A percentile compares a stretch with the other conserved stretches of the same genome.
phyloP scores from a whole-genome alignment of 2,329 filamentous ascomycete species.

The Nemania sp. region DNA sequence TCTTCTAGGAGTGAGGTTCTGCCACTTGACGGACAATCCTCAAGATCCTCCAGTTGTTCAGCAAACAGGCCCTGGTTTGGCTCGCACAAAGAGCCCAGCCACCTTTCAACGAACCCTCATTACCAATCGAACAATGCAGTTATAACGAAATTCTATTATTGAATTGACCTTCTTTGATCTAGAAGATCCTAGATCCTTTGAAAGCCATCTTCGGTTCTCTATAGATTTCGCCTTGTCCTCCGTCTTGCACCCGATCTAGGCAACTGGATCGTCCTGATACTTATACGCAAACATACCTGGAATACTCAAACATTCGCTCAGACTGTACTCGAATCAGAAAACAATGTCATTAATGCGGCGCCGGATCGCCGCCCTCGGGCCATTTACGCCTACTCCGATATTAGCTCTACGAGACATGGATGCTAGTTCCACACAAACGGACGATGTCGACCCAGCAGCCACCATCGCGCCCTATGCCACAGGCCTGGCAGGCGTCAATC shows the following conservation, averaged over 20 bases:
- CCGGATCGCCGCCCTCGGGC: constrained; percentile 39
- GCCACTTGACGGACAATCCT: too few relatives aligned
- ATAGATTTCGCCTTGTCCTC: constrained; percentile 34
- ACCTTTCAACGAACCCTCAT: constrained; percentile 14
- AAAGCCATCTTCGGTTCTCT: constrained; percentile 25
- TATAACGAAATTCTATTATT: constrained; percentile 25
- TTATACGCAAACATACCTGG: constrained; percentile 7
- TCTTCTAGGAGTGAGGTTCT: neutral
- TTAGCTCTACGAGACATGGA: constrained; percentile 35
- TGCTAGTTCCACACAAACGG: constrained; percentile 13
- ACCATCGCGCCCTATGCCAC: constrained; percentile 61
- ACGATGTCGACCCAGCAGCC: constrained; percentile 37
- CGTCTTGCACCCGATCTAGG: constrained; percentile 17
- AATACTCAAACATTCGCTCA: constrained; percentile 11
- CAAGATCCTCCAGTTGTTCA: constrained; percentile 3
- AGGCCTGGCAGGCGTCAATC: constrained; percentile 63
- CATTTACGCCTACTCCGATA: constrained; percentile 34
- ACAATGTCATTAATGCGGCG: constrained; percentile 40
- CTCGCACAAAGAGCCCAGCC: constrained; percentile 28
- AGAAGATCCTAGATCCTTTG: constrained; percentile 29
- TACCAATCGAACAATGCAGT: constrained; percentile 38
- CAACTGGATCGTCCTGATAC: constrained; percentile 18
- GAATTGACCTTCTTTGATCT: constrained; percentile 32
- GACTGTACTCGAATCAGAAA: constrained; percentile 16
- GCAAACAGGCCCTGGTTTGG: constrained; percentile 14